Evolutionary conservation across 345 rosid species (phyloP).

Genomic region (Zanthoxylum bungeanum): DNA sequence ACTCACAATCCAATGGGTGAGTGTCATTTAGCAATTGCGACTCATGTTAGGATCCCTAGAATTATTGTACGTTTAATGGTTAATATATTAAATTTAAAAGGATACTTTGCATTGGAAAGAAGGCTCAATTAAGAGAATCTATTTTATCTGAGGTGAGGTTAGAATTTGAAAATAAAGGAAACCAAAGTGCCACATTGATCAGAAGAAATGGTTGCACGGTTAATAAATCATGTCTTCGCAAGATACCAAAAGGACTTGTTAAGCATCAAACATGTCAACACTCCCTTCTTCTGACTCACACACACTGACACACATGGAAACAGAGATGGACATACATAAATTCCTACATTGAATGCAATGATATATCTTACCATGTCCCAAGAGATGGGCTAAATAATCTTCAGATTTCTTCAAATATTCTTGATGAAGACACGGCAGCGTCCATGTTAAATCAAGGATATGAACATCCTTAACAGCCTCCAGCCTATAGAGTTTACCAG

Average conservation of each 20-base stretch:
- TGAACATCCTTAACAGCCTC: slow-evolving; percentile 92
- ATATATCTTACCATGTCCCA: slow-evolving; percentile 78
- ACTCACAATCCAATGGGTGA: no score
- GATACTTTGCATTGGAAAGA: background rate
- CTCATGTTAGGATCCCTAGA: no score
- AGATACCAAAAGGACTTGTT: background rate
- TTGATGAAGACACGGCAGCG: slow-evolving; percentile 82
- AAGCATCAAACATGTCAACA: background rate
- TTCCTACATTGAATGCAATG: background rate
- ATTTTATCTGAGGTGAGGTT: background rate
- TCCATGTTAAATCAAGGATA: slow-evolving; percentile 82
- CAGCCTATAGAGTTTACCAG: slow-evolving; percentile 73
- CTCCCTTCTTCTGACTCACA: background rate
- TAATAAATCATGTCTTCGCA: background rate
- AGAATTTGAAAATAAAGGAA: background rate
- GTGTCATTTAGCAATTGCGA: no score
- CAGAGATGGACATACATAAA: background rate
- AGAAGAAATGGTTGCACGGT: background rate
- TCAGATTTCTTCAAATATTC: slow-evolving; percentile 90
- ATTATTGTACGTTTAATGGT: background rate
- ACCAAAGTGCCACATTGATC: background rate
- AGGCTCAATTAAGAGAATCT: background rate
- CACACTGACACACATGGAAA: background rate
- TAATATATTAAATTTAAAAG: background rate
- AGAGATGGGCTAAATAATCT: slow-evolving; percentile 89